Evolutionary conservation across 768 basidiomycete species (phyloP), one percentile per base, ranked within the genome.

Genomic region (Mycena belliarum): DNA sequence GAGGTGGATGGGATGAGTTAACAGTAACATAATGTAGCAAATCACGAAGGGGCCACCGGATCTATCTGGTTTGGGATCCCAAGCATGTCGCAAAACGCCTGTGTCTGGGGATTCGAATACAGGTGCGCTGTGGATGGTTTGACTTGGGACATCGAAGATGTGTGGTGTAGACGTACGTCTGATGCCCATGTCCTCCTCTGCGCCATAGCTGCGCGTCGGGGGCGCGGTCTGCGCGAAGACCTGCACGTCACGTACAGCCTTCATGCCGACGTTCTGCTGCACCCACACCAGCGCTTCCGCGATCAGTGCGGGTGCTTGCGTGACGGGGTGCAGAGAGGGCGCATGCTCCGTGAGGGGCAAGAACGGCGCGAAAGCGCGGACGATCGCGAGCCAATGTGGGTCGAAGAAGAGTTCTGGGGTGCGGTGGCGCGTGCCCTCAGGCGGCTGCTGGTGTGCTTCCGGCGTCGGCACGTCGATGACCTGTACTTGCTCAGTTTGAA

Each of bases 361-460:
- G 81, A 73, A 89, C 0, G 88, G 86, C 59, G 93, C 84, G 63
- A 95, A 89, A 0, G 93, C 93, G 8, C 91, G 88, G 6, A 86
- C 86, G 66, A 99, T 93, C 0, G 94, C 95, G 46, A 98, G 84
- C 97, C 97, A 99, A 69, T 93, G 86, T 0, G 88, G 87, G 66
- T 98, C 95, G 71, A 83, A 97, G 15, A 81, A 79, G 20, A 98
- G 66, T 0, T 57, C 61, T 6, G 82, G 79, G 60, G 50, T 37
- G 55, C 41, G 29, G 60, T 53, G 14, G 56, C 51, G 8, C 46
- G 44, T 25, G 51, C 33, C 50, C 46, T 37, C 24, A 58, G 52
- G 49, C 68, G 52, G 43, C 43, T n/a, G n/a, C n/a, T 38, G 48
- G 63, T 59, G 47, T 11, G 38, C 47, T 12, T 24, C 52, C 1